Evolutionary conservation across 495 filamentous ascomycete species (phyloP).

Genomic region (Aspergillus sparsus): DNA sequence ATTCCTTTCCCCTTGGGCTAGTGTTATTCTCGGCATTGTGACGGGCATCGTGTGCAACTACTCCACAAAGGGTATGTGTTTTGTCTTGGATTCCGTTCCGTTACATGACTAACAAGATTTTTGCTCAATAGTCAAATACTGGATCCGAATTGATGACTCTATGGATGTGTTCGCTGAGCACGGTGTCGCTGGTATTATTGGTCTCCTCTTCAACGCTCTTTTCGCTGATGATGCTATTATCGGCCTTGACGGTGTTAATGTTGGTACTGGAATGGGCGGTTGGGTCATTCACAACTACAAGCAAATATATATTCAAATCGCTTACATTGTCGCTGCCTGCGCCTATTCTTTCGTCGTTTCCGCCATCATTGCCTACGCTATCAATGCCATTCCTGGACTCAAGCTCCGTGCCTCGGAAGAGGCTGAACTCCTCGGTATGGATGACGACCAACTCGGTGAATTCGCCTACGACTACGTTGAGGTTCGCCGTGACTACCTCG

Average conservation of each 20-base stretch:
- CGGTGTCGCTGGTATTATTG: conserved; percentile 90
- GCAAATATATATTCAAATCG: conserved; percentile 89
- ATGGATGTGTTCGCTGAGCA: conserved; percentile 99
- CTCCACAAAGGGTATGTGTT: conserved; percentile 70
- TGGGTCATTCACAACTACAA: conserved; percentile 87
- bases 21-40: conserved; percentile 79
- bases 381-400: conserved; percentile 87
- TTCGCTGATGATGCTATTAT: conserved; percentile 89
- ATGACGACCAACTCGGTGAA: conserved; percentile 97
- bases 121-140: conserved; percentile 75
- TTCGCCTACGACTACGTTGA: conserved; percentile 99
- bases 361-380: conserved; percentile 74
- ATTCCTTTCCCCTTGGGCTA: conserved; percentile 87
- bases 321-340: conserved; percentile 76
- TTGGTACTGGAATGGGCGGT: conserved; percentile 67
- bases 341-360: conserved; percentile 84
- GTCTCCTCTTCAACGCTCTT: conserved; percentile 87
- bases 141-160: conserved; percentile 90
- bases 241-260: conserved; percentile 91
- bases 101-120: conserved; percentile 32
- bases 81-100: conserved; percentile 11
- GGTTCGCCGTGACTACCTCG: conserved; percentile 94
- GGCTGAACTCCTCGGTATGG: conserved; percentile 97
- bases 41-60: conserved; percentile 91
- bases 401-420: conserved; percentile 90